Evolutionary conservation across 2,329 filamentous ascomycete species (phyloP).

Genomic region (Epichloe gansuensis): DNA sequence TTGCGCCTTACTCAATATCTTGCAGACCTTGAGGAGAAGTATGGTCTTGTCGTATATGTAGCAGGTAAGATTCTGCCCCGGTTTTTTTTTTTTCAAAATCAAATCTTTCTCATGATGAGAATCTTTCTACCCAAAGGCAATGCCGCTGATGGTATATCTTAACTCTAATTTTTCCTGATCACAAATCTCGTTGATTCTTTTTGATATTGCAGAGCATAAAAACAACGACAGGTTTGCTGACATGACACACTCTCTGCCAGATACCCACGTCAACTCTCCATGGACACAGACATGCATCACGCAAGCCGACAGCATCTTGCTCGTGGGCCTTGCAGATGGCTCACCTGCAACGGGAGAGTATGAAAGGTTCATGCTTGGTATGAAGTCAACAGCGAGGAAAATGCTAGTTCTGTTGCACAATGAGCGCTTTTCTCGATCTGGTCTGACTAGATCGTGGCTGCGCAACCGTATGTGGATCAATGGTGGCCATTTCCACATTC

Average conservation of each 20-base stretch:
- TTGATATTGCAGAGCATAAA: slow-evolving; percentile 4
- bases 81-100: not conserved
- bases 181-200: slow-evolving; percentile 2
- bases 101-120: slow-evolving; percentile 35
- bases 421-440: slow-evolving; percentile 76
- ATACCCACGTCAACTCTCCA: slow-evolving; percentile 91
- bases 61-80: slow-evolving; percentile 44
- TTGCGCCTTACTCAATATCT: slow-evolving; percentile 91
- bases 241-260: slow-evolving; percentile 27
- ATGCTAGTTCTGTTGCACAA: slow-evolving; percentile 81
- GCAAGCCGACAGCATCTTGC: slow-evolving; percentile 89
- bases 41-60: slow-evolving; percentile 87
- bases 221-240: slow-evolving; percentile 15
- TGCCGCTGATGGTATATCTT: slow-evolving; percentile 42
- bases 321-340: slow-evolving; percentile 82
- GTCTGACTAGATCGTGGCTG: slow-evolving; percentile 79
- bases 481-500: slow-evolving; percentile 91
- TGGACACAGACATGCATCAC: slow-evolving; percentile 98
- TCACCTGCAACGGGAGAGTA: slow-evolving; percentile 91
- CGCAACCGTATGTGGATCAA: slow-evolving; percentile 96
- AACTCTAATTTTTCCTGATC: slow-evolving; percentile 60
- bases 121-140: slow-evolving; percentile 36
- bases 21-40: slow-evolving; percentile 93
- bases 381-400: slow-evolving; percentile 93
- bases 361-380: slow-evolving; percentile 87